Conservation (phyloP, 495 filamentous ascomycete genomes). For the Thermochaetoides thermophila region DNA sequence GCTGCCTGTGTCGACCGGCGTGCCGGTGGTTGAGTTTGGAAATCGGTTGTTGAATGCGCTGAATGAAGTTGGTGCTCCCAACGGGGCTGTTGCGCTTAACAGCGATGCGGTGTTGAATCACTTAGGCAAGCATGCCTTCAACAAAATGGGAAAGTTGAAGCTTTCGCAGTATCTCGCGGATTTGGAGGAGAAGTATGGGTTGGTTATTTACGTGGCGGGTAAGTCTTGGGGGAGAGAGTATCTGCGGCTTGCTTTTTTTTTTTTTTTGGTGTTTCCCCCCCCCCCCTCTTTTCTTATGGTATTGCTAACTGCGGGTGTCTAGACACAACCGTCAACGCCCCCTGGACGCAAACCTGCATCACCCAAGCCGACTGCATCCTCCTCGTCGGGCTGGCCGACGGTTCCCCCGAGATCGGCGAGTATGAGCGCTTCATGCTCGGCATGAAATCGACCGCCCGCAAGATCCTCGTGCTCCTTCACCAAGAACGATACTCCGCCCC, state of each 20-base stretch:
- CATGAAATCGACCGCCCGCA: constrained; percentile 92
- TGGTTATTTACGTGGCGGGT: constrained; percentile 92
- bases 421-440: constrained; percentile 91
- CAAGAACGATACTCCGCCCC: constrained; percentile 75
- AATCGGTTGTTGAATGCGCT: constrained; percentile 76
- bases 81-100: constrained; percentile 84
- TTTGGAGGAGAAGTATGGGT: constrained; percentile 89
- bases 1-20: constrained; percentile 75
- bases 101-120: constrained; percentile 90
- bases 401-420: constrained; percentile 78
- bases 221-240: too few relatives aligned
- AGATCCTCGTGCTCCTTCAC: constrained; percentile 88
- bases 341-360: constrained; percentile 98
- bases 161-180: constrained; percentile 92
- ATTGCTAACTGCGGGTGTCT: too few relatives aligned
- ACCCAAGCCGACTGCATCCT: constrained; percentile 91
- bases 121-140: constrained; percentile 89
- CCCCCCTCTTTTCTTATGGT: too few relatives aligned
- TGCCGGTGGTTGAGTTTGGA: constrained; percentile 92
- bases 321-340: constrained; percentile 86
- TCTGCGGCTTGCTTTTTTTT: too few relatives aligned
- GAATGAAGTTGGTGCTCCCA: constrained; percentile 70
- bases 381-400: constrained; percentile 81
- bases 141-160: constrained; percentile 92
- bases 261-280: constrained; percentile 24